Percentiles rank a stretch among this genome's conserved stretches.
phyloP scores from a whole-genome alignment of 179 eudicot species.

The Nepenthes alata region DNA sequence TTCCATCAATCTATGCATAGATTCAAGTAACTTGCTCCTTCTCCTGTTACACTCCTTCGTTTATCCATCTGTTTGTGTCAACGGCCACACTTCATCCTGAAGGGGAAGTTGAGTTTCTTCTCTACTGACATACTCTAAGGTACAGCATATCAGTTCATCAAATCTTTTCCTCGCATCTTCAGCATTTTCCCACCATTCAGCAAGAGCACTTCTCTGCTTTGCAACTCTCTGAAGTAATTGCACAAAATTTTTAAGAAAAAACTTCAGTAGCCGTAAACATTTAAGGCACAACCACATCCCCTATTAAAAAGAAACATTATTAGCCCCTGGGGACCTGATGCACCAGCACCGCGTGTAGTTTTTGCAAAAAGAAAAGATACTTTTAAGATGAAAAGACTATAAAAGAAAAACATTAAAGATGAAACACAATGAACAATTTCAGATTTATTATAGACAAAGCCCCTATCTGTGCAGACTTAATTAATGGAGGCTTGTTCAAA shows the following conservation, averaged over 20 bases:
- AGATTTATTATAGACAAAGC: no score
- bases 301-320: no score
- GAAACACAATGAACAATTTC: no score
- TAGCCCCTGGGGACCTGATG: no score
- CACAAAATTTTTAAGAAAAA: not conserved
- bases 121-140: slow-evolving; percentile 70
- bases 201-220: slow-evolving; percentile 82
- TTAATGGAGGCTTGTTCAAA: no score
- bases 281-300: not conserved
- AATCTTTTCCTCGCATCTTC: slow-evolving; percentile 85
- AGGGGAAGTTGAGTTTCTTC: slow-evolving; percentile 77
- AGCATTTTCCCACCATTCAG: slow-evolving; percentile 71
- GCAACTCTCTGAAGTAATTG: slow-evolving; percentile 49
- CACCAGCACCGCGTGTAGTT: no score
- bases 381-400: no score
- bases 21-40: slow-evolving; percentile 93
- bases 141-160: slow-evolving; percentile 83
- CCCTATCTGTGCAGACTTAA: no score
- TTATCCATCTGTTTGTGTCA: slow-evolving; percentile 86
- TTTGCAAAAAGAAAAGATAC: no score
- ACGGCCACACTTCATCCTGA: slow-evolving; percentile 86
- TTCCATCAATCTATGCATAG: slow-evolving; percentile 83
- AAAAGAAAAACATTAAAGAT: no score
- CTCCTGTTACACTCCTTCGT: slow-evolving; percentile 94
- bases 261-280: not conserved